These are phyloP conservation scores for Galerina sulciceps DNA, from an alignment of 768 basidiomycete species.

Conservation along the genomic window DNA sequence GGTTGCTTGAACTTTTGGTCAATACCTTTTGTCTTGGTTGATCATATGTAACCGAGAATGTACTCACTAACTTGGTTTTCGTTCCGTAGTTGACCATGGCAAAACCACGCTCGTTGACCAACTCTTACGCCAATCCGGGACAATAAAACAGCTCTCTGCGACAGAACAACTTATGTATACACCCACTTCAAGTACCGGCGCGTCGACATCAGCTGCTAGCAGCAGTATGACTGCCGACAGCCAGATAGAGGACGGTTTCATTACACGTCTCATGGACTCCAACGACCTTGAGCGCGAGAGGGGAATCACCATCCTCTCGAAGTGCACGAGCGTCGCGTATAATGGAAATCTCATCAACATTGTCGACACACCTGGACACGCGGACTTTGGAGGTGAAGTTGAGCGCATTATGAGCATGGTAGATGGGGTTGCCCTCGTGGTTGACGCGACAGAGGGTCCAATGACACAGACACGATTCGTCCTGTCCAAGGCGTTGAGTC, in stretches of 20 bases:
- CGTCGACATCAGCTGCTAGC: constrained; percentile 10
- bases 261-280: constrained; percentile 55
- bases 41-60: not conserved
- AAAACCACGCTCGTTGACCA: constrained; percentile 59
- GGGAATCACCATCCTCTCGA: constrained; percentile 65
- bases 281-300: constrained; percentile 61
- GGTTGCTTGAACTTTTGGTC: constrained; percentile 16
- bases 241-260: constrained; percentile 40
- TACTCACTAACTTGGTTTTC: constrained; percentile 7
- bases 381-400: constrained; percentile 67
- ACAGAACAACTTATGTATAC: constrained; percentile 39
- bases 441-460: constrained; percentile 64
- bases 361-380: constrained; percentile 66
- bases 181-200: constrained; percentile 29
- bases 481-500: constrained; percentile 47
- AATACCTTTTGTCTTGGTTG: constrained; percentile 6
- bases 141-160: constrained; percentile 42
- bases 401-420: constrained; percentile 66
- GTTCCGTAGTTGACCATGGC: constrained; percentile 49
- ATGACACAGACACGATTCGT: constrained; percentile 65
- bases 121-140: constrained; percentile 53
- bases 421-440: constrained; percentile 62
- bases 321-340: constrained; percentile 58
- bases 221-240: constrained; percentile 33
- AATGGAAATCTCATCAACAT: constrained; percentile 57